Conservation (phyloP, 768 basidiomycete genomes). For the Trametes cubensis region DNA sequence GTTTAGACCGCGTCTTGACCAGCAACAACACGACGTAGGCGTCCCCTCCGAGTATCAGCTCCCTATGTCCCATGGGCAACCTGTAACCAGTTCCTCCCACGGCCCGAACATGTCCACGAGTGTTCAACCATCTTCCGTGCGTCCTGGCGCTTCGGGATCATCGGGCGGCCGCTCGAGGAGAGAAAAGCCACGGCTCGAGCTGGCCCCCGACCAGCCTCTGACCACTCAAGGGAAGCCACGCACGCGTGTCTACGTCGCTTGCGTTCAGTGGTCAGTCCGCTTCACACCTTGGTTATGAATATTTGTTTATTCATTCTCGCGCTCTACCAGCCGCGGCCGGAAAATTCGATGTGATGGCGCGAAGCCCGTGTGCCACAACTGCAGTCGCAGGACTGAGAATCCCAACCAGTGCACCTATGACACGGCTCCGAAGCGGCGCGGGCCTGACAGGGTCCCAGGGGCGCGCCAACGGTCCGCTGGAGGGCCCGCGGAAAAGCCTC, state of each 20-base stretch:
- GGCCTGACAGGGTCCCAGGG: constrained; percentile 80
- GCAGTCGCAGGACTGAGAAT: constrained; percentile 50
- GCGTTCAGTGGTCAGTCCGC: constrained; percentile 65
- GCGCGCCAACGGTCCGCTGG: constrained; percentile 66
- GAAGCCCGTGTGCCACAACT: constrained; percentile 77
- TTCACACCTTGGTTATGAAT: neutral
- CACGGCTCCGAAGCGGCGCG: constrained; percentile 71
- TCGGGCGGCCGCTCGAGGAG: constrained; percentile 28
- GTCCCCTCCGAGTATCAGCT: constrained; percentile 9
- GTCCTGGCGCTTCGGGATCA: constrained; percentile 9
- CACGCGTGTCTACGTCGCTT: constrained; percentile 77
- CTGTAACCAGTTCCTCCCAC: constrained; percentile 14
- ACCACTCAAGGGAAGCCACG: constrained; percentile 81
- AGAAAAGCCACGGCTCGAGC: constrained; percentile 57
- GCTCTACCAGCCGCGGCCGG: constrained; percentile 58
- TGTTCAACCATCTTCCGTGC: constrained; percentile 4
- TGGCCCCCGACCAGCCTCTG: constrained; percentile 76
- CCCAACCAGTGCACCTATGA: constrained; percentile 64
- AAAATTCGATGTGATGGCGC: constrained; percentile 86
- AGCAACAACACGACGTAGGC: constrained; percentile 8
- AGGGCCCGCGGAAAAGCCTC: constrained; percentile 37
- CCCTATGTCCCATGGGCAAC: constrained; percentile 4
- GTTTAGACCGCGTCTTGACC: constrained; percentile 18
- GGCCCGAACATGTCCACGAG: neutral
- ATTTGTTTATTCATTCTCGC: constrained; percentile 1